phyloP scores from a whole-genome alignment of 2,329 filamentous ascomycete genomes.

The Fusarium fracticaudum region DNA sequence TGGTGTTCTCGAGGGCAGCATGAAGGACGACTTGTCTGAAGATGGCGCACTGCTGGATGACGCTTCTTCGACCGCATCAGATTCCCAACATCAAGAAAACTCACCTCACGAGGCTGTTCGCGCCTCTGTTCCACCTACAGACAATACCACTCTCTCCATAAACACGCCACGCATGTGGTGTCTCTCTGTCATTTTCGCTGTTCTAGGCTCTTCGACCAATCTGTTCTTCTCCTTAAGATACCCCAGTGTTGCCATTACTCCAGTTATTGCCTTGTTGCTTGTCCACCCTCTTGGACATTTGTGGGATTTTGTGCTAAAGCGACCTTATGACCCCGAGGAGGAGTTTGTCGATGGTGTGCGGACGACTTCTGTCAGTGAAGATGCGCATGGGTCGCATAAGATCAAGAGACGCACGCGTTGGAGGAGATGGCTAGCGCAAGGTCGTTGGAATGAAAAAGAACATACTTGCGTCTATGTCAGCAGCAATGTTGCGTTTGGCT shows the following conservation, averaged over 20 bases:
- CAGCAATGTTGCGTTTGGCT: constrained; percentile 89
- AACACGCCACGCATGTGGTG: constrained; percentile 90
- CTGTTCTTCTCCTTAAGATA: constrained; percentile 91
- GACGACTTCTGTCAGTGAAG: constrained; percentile 30
- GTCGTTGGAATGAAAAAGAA: constrained; percentile 87
- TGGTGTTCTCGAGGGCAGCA: constrained; percentile 55
- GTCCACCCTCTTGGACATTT: constrained; percentile 84
- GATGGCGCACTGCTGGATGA: constrained; percentile 50
- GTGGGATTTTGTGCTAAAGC: constrained; percentile 79
- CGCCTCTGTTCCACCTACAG: constrained; percentile 79
- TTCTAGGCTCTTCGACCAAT: constrained; percentile 85
- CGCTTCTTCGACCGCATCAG: constrained; percentile 53
- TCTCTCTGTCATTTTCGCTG: constrained; percentile 80
- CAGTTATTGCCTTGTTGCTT: constrained; percentile 85
- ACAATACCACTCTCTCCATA: constrained; percentile 81
- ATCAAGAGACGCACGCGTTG: constrained; percentile 53
- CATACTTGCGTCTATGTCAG: constrained; percentile 90
- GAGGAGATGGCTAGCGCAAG: constrained; percentile 81
- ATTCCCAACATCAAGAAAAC: constrained; percentile 69
- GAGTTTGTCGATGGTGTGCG: constrained; percentile 61
- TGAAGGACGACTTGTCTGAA: constrained; percentile 52
- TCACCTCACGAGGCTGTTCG: constrained; percentile 83
- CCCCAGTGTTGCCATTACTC: constrained; percentile 88
- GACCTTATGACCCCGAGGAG: constrained; percentile 62
- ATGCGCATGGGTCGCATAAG: constrained; percentile 26